Percentiles rank a stretch among this genome's conserved stretches.
Evolutionary conservation across 169 alveolate species (phyloP).

Genomic region (Plasmodium falciparum): DNA sequence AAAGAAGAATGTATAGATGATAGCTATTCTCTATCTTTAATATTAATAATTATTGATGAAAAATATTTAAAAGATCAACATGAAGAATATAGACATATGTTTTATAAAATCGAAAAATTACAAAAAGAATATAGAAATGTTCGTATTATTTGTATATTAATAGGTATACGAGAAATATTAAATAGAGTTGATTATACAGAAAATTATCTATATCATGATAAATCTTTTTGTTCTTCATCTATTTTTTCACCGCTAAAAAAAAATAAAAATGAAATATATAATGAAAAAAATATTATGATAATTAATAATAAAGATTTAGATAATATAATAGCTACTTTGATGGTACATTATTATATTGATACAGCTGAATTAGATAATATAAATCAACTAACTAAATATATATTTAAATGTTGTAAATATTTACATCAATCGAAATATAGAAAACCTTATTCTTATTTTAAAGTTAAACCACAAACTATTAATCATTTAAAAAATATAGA

Average conservation of each 20-base stretch:
- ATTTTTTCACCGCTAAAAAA: background rate
- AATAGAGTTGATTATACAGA: constrained; percentile 10
- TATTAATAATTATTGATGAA: constrained; percentile 43
- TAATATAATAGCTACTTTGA: constrained; percentile 31
- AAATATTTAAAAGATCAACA: constrained; percentile 30
- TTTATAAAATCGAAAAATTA: constrained; percentile 31
- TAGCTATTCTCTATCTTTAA: constrained; percentile 33
- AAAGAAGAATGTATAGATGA: background rate
- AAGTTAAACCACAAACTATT: constrained; percentile 53
- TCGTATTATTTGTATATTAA: constrained; percentile 53
- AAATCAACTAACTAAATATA: constrained; percentile 18
- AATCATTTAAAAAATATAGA: constrained; percentile 8
- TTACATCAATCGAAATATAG: constrained; percentile 42
- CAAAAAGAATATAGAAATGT: constrained; percentile 38
- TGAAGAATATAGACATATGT: constrained; percentile 1
- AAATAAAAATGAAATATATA: background rate
- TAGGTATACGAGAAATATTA: constrained; percentile 70
- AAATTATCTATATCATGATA: background rate
- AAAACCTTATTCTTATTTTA: constrained; percentile 53
- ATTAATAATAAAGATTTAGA: constrained; percentile 38
- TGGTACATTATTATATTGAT: constrained; percentile 32
- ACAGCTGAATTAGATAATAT: constrained; percentile 56
- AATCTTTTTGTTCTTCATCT: no score
- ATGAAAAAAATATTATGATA: constrained; percentile 5
- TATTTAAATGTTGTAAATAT: constrained; percentile 61